Evolutionary conservation across 192 early-diverging fungal genomes (phyloP), one percentile per base, ranked within the genome.

Genomic region (Mortierella alpina): DNA sequence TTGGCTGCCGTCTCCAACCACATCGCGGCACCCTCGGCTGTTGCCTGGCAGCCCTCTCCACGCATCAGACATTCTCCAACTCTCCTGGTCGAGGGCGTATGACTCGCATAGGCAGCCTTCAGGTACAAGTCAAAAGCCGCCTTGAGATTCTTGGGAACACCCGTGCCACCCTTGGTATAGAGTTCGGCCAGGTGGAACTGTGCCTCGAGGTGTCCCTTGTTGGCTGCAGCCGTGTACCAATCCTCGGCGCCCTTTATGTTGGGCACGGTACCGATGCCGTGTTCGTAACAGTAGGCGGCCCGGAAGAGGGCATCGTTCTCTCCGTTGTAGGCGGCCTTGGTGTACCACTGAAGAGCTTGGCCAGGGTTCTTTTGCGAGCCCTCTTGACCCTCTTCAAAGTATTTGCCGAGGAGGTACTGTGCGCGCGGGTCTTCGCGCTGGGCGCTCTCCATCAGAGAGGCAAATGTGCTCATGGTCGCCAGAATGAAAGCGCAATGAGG

Each of bases 331-430:
- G 91, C 91, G 39, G 84, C 74, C 55, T 78, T 76, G 51, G 78
- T 72, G 66, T 86, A 93, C 91, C 90, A 92, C 56, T 82, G 66
- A 22, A 93, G 83, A 10, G 91, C 92, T 52, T 81, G 72, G 15
- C 71, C 82, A 1, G 83, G 70, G 56, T 83, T 78, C 70, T 86
- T 86, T 17, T 66, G 65, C 17, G 77, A 72, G 15, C 77, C 94
- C 54, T 80, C 93, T 63, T 91, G 90, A 0, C 84, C 93, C 79
- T 95, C 92, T 18, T 92, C 93, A 73, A 91, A 96, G 76, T 93
- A 96, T 75, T 91, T 93, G n/a, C 93, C 94, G 39, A 95, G 82
- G 72, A 90, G 89, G 84, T 71, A 90, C 71, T 88, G 86, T 7
- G 83, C 83, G n/a, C 92, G 85, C 7, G 88, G 75, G 65, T 86